These are phyloP conservation scores for Capronia americana DNA, from an alignment of 2,329 filamentous ascomycete species.

Conservation along the genomic window DNA sequence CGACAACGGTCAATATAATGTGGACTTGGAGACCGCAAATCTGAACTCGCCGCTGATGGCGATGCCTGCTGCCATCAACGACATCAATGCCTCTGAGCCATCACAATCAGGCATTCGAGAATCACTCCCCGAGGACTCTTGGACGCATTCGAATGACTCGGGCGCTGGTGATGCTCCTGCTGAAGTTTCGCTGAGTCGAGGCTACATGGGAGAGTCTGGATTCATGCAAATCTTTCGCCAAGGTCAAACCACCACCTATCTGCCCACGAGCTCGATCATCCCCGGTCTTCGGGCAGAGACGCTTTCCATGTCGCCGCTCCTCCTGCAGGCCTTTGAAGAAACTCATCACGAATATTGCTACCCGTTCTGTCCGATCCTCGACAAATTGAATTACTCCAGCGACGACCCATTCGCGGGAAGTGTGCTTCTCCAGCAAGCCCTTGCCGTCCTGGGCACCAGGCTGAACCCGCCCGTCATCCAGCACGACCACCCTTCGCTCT, in stretches of 20 bases:
- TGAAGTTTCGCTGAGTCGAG: not conserved
- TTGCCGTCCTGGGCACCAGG: constrained; percentile 51
- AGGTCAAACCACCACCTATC: constrained; percentile 6
- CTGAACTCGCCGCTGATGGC: not conserved
- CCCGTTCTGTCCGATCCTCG: constrained; percentile 37
- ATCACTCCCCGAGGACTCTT: not conserved
- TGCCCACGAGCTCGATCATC: constrained; percentile 1
- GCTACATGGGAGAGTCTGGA: constrained; percentile 11
- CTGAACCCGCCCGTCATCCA: constrained; percentile 52
- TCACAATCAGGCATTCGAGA: not conserved
- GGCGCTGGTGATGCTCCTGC: not conserved
- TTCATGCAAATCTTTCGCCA: constrained; percentile 13
- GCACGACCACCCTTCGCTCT: constrained; percentile 48
- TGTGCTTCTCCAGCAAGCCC: constrained; percentile 43
- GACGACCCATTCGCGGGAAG: constrained; percentile 41
- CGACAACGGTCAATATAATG: not conserved
- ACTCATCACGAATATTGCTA: constrained; percentile 12
- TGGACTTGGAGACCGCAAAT: not conserved
- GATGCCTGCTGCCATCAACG: not conserved
- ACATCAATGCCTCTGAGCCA: not conserved
- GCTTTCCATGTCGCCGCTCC: not conserved
- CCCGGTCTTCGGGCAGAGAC: not conserved
- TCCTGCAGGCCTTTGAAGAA: constrained; percentile 12
- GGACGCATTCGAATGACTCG: not conserved
- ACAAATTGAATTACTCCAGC: constrained; percentile 42